Percentiles rank a stretch among this genome's conserved stretches.
Evolutionary conservation across 2,329 filamentous ascomycete genomes (phyloP).

Genomic region (Epichloe amarillans): DNA sequence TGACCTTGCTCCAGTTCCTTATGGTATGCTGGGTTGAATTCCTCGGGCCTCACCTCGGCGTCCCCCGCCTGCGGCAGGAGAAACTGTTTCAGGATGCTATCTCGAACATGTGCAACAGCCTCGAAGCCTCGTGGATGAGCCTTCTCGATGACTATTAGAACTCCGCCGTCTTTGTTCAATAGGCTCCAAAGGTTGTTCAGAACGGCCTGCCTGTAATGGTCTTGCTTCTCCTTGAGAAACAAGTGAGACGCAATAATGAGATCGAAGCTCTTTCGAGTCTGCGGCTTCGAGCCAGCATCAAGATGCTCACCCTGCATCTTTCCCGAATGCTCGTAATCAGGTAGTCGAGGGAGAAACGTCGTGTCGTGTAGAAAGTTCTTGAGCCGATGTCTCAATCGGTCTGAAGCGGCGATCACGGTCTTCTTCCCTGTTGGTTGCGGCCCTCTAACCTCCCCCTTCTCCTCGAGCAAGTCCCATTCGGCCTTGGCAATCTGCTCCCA

Average conservation of each 20-base stretch:
- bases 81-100: slow-evolving; percentile 63
- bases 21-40: slow-evolving; percentile 25
- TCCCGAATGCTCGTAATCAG: slow-evolving; percentile 62
- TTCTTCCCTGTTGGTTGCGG: slow-evolving; percentile 52
- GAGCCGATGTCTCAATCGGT: slow-evolving; percentile 59
- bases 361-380: slow-evolving; percentile 74
- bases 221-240: slow-evolving; percentile 62
- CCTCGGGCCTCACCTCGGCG: slow-evolving; percentile 18
- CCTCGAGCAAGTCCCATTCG: slow-evolving; percentile 62
- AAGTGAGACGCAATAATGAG: slow-evolving; percentile 81
- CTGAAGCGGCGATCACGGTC: slow-evolving; percentile 67
- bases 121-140: slow-evolving; percentile 87
- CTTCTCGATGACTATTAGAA: slow-evolving; percentile 82
- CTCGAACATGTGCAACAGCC: slow-evolving; percentile 71
- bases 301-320: slow-evolving; percentile 45
- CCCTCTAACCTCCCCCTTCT: slow-evolving; percentile 29
- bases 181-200: slow-evolving; percentile 84
- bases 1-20: slow-evolving; percentile 44
- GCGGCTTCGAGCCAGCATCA: slow-evolving; percentile 40
- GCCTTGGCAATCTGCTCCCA: slow-evolving; percentile 68
- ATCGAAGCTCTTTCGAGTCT: slow-evolving; percentile 68
- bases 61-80: slow-evolving; percentile 40
- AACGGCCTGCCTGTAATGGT: slow-evolving; percentile 62
- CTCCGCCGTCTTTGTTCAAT: slow-evolving; percentile 69
- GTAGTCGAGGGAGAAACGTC: slow-evolving; percentile 82